A percentile compares a stretch with the other conserved stretches of the same genome.
Conservation (phyloP, 305 asterid species). For the Nicotiana rustica region DNA sequence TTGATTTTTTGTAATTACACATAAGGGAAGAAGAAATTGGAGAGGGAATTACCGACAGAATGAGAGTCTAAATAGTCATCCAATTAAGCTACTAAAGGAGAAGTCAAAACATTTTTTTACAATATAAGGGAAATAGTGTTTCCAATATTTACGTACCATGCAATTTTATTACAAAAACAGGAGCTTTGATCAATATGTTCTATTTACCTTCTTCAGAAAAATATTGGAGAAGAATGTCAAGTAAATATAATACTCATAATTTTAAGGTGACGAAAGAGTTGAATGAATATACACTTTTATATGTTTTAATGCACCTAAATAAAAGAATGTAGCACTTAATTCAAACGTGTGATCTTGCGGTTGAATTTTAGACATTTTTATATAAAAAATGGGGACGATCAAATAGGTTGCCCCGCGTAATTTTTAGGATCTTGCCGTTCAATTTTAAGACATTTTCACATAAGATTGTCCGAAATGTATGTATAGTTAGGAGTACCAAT, state of each 20-base stretch:
- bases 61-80: too few relatives aligned
- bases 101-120: too few relatives aligned
- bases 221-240: not conserved
- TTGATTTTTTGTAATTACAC: not conserved
- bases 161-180: not conserved
- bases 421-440: not conserved
- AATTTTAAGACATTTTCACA: not conserved
- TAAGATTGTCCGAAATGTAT: not conserved
- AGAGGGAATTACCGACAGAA: too few relatives aligned
- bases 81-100: too few relatives aligned
- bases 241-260: too few relatives aligned
- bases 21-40: too few relatives aligned
- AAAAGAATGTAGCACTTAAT: not conserved
- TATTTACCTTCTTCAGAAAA: not conserved
- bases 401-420: too few relatives aligned
- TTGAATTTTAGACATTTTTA: not conserved
- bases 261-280: not conserved
- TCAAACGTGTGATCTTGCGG: not conserved
- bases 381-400: not conserved
- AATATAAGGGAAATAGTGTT: not conserved
- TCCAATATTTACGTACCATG: not conserved
- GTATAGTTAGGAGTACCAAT: too few relatives aligned
- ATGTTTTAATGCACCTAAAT: too few relatives aligned
- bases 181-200: slow-evolving; percentile 8
- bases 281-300: not conserved